Evolutionary conservation across 108 stramenopile species (phyloP), one percentile per base, ranked within the genome.

Genomic region (Mediolabrus comicus): DNA sequence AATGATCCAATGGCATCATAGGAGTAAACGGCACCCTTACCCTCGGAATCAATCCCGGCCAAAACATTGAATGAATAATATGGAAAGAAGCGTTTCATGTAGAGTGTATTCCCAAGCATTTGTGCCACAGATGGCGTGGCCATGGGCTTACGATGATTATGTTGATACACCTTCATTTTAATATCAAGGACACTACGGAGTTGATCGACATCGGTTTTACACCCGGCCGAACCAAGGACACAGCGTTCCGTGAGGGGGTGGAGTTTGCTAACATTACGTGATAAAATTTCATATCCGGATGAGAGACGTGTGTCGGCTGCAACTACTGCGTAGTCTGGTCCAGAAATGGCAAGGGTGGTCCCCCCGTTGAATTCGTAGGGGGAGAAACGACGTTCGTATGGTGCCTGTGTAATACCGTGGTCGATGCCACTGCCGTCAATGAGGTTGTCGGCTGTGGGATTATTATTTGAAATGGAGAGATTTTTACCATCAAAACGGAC

Each of bases 31-130:
- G 90, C 88, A 6, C 98, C 98, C 75, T 88, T 94, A 30, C 98
- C 98, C 62, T 98, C 97, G 56, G 88, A 87, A 68, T 99, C 98
- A 34, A 99, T 81, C 0, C 98, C 98, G 3, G 95, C 96, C 35
- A 98, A 79, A 32, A 98, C 97, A 74, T 97, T 97, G 75, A 99
- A 98, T 17, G 97, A 88, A 75, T 99, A 99, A 81, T 98, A 99
- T 19, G 98, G 98, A 83, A 99, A 99, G 86, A 99, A 98, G 16
- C 98, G 97, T 63, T 95, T 93, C 83, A 88, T 86, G 78, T 99
- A 99, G 17, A 99, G 79, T 7, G 97, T 98, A 59, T 91, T 97
- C 7, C 86, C 74, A 14, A 99, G 83, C 90, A 99, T 89, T 80
- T 98, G 98, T 9, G 98, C 98, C 31, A 95, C 90, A 1, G 94